Base-by-base conservation (phyloP, 495 filamentous ascomycete species). In the Hypoxylon fuscum region DNA sequence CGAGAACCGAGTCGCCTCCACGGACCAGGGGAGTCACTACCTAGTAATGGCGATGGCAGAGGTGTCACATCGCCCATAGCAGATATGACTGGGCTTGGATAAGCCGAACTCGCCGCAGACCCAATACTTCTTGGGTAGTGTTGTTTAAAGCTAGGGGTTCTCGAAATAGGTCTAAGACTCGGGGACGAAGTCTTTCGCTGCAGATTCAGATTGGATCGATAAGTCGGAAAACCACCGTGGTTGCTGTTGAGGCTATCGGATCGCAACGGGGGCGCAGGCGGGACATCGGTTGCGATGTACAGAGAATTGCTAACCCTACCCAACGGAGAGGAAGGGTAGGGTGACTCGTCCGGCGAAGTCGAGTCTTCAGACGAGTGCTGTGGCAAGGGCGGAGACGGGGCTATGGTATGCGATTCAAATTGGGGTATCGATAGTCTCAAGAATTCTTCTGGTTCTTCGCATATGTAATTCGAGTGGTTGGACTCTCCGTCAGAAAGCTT, bases 21-120 rank as follows among this genome's bases (percentile, higher is more conserved):
- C 17, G 87, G 87, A 4, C 83, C 83, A n/a, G 93, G 90, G 6
- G 90, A 91, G 40, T 89, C 87, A 56, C 77, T 77, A 6, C 83
- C 82, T 55, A 90, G 78, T 34, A 97, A 82, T 6, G 95, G 95
- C 4, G 95, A 97, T 9, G 95, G 95, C 18, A 98, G 75, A 47
- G 95, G 95, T 3, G 95, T 98, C 55, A 98, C 87, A 68, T 97
- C 92, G 34, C 85, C 85, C 85, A 97, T 88, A 15, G 93, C 90
- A 55, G 87, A 86, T 34, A 96, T 81, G 55, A 88, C 85, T 2
- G 93, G 92, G 34, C 78, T 81, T 20, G 77, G 65, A 47, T 77
- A 76, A 34, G 69, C 58, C 0, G 79, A 80, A 64, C 76, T 80
- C 15, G 77, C 63, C 9, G 74, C 75, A 35, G 79, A 81, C 7